Evolutionary conservation across 2,329 filamentous ascomycete species (phyloP), one percentile per base, ranked within the genome.

Genomic region (Colletotrichum liriopes): DNA sequence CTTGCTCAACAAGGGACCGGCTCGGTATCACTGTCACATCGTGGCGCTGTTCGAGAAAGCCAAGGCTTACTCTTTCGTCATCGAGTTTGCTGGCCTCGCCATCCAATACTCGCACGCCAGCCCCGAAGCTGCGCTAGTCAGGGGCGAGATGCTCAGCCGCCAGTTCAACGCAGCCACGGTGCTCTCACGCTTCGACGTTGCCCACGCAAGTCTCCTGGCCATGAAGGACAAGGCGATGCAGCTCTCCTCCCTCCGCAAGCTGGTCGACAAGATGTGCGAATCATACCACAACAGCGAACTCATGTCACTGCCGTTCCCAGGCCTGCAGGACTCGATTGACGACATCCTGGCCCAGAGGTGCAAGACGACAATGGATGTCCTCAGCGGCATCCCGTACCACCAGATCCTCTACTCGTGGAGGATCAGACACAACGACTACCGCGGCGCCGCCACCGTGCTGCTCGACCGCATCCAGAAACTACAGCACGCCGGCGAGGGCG

Each of bases 321-420:
- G 92, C 26, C 89, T 98, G 56, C 90, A 93, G 76, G 90, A 92
- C 65, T 89, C 92, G 32, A 93, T 98, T 23, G 96, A 99, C 79
- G 90, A 91, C 6, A 91, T 94, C 47, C 89, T 99, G 14, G 85
- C 90, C 8, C 89, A 91, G 45, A 90, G 94, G 77, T 94, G 93
- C 79, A 90, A 90, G 74, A 89, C 90, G 67, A 90, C 92, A 45
- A 85, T 90, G 54, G 93, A 94, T 67, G 88, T 94, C 47, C 86
- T 85, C 68, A 85, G 83, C 49, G 90, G 89, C 12, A 88, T 91
- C 0, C 93, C 94, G 4, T 97, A 95, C 79, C 94, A 96, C 79
- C 93, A 96, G 77, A 93, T 98, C 68, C 89, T 98, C 59, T 98
- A 98, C 81, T 92, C 95, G 3, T 98, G 96, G 90, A 91, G 96